Evolutionary conservation across 1,284 basidiomycete genomes (phyloP), one percentile per base, ranked within the genome.

Genomic region (Phellopilus nigrolimitatus): DNA sequence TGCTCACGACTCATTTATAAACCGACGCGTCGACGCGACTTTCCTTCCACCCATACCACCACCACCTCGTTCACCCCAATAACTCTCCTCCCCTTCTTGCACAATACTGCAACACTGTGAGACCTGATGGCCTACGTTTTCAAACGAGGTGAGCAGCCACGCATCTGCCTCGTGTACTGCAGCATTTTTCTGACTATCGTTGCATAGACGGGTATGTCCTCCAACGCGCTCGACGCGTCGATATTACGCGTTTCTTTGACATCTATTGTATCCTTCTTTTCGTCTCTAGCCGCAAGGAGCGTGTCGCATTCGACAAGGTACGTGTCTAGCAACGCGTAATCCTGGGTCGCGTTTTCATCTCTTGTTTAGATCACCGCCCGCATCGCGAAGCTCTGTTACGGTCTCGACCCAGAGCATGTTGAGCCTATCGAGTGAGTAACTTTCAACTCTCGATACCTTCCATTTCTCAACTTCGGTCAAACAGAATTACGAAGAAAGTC

Each of bases 321-420:
- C 55, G 71, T 61, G 56, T 61, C 27, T n/a, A 34, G 27, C 39
- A 46, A 57, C 4, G 25, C 22, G 34, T 25, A 28, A 39, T 34
- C 49, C 56, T 57, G 60, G 45, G 36, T 47, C 24, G 44, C 47
- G 42, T 25, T 59, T 33, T 57, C 28, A 34, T 24, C 38, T 60
- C 48, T 57, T 40, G 47, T 31, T 49, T 58, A 91, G 88, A 94
- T 94, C 67, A 93, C 91, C 4, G 84, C 90, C 28, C 77, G 95
- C 61, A 89, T 99, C 65, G 84, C 86, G 67, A 99, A 99, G 74
- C 84, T 99, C 19, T 97, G 94, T 64, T 99, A 98, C 67, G 95
- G 95, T 57, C 84, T 99, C 28, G 95, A 99, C 69, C 77, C 81
- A 60, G 87, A 94, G 65, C 91, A 92, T 62, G 87, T 99, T 45